phyloP scores from a whole-genome alignment of 164 flowering plant genomes.

The Saururus chinensis region DNA sequence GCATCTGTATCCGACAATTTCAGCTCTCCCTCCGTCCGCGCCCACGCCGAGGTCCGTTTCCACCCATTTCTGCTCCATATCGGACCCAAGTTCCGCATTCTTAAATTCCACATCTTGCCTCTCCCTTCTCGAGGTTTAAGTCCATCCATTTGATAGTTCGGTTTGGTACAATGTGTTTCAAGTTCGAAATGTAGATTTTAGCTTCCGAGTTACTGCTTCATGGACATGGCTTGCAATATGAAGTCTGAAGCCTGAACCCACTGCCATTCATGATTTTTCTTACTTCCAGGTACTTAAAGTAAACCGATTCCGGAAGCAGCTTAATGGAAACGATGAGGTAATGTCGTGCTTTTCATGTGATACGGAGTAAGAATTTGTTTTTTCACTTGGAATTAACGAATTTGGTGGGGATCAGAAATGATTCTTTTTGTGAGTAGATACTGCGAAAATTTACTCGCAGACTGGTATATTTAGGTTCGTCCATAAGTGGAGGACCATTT shows the following conservation, averaged over 20 bases:
- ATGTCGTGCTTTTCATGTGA: background rate
- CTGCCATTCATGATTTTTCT: background rate
- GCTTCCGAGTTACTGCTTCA: background rate
- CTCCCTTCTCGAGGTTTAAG: no score
- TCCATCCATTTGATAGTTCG: no score
- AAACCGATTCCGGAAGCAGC: slow-evolving; percentile 10
- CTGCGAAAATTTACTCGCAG: no score
- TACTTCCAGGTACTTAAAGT: slow-evolving; percentile 7
- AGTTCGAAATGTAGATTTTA: background rate
- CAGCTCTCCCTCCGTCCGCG: slow-evolving; percentile 3
- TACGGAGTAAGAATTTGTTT: no score
- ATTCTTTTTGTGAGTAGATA: no score
- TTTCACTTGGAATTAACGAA: background rate
- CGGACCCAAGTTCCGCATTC: background rate
- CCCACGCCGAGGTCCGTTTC: slow-evolving; percentile 1
- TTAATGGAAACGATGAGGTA: slow-evolving; percentile 13
- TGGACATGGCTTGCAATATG: no score
- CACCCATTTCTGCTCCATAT: background rate
- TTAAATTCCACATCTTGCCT: no score
- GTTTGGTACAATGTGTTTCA: background rate
- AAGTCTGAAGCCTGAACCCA: no score
- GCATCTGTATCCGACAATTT: slow-evolving; percentile 6
- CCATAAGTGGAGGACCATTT: no score
- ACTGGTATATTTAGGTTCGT: no score
- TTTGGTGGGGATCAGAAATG: background rate